phyloP scores from a whole-genome alignment of 225 moss, liverwort and hornwort genomes.

The Anthoceros angustus region DNA sequence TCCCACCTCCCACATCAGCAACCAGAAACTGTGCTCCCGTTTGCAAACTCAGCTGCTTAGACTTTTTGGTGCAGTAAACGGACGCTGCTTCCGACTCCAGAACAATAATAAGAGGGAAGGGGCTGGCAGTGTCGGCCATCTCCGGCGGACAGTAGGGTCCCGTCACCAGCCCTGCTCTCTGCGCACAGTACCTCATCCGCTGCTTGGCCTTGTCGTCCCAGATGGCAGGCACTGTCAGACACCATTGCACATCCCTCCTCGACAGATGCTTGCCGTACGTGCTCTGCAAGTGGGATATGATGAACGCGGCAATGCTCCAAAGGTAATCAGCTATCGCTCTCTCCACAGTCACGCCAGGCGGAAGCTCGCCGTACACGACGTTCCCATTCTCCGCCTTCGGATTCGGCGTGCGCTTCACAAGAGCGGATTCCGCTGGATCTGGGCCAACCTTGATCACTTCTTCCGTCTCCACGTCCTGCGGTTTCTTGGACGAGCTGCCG shows the following conservation, averaged over 20 bases:
- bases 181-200: constrained; percentile 5
- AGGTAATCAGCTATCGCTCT: constrained; percentile 5
- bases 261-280: neutral
- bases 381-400: neutral
- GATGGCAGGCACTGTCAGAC: constrained; percentile 7
- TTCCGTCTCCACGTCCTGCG: no score
- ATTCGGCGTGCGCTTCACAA: neutral
- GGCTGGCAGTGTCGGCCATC: neutral
- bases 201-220: constrained; percentile 9
- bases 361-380: neutral
- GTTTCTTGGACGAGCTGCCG: no score
- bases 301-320: neutral
- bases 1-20: constrained; percentile 5
- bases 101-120: constrained; percentile 1
- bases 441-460: no score
- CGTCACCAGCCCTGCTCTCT: constrained; percentile 4
- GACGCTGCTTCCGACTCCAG: constrained; percentile 17
- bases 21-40: constrained; percentile 8
- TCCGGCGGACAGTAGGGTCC: neutral
- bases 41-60: neutral
- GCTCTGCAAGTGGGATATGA: constrained; percentile 4
- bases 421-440: no score
- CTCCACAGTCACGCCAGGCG: neutral
- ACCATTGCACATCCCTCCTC: constrained; percentile 7
- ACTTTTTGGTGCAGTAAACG: neutral